Conservation (phyloP, 2,329 filamentous ascomycete genomes). For the Fusarium haematococcum region DNA sequence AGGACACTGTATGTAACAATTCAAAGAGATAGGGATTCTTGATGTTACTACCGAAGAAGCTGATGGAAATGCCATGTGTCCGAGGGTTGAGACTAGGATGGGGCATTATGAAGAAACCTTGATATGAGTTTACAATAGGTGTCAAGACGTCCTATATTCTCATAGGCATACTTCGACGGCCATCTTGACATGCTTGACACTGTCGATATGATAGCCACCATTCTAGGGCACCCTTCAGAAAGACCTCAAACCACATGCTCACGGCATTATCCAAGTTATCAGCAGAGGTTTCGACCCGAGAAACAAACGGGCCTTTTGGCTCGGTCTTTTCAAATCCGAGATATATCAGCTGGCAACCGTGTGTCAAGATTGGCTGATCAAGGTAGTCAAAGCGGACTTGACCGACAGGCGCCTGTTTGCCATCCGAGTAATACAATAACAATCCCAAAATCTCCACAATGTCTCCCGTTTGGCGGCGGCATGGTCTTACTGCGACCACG, state of each 20-base stretch:
- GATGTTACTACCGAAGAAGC: no score
- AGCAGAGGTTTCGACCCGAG: background rate
- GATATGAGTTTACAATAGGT: no score
- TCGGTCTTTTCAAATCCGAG: background rate
- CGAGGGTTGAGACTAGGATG: no score
- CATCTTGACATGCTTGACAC: background rate
- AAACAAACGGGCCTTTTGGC: background rate
- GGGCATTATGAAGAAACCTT: no score
- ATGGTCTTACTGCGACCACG: background rate
- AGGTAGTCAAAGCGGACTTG: slow-evolving; percentile 4
- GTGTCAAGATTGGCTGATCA: background rate
- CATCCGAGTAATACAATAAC: background rate
- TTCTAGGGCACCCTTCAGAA: background rate
- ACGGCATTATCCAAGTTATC: background rate
- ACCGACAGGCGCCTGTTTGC: background rate
- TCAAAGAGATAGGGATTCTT: no score
- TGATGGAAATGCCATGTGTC: no score
- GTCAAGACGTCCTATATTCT: background rate
- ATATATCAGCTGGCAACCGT: background rate
- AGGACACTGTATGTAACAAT: no score
- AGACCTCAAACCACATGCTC: background rate
- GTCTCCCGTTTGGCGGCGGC: background rate
- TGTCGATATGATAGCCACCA: slow-evolving; percentile 7
- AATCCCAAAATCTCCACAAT: background rate
- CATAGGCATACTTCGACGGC: background rate